These are phyloP conservation scores for Beauveria rudraprayagi DNA, from an alignment of 2,329 filamentous ascomycete species.

Conservation along the genomic window DNA sequence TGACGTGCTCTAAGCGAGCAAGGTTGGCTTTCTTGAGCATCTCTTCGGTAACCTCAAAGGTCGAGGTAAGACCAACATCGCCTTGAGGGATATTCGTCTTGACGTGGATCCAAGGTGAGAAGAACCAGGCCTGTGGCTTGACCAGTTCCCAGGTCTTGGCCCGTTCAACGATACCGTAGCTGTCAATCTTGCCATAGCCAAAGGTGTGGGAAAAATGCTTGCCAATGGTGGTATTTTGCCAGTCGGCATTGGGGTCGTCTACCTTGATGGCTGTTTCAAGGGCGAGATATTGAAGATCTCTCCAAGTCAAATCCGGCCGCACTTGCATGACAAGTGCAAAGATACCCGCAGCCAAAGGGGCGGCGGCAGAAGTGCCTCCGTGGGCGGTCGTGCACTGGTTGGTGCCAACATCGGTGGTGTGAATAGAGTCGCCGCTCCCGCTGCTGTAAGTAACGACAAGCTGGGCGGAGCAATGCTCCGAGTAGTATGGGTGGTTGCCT, in stretches of 20 bases:
- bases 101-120: slow-evolving; percentile 89
- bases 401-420: slow-evolving; percentile 88
- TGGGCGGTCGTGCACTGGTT: slow-evolving; percentile 75
- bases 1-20: slow-evolving; percentile 85
- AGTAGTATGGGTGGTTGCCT: slow-evolving; percentile 89
- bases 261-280: slow-evolving; percentile 77
- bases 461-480: slow-evolving; percentile 90
- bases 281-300: slow-evolving; percentile 88
- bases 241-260: slow-evolving; percentile 60
- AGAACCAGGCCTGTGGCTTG: slow-evolving; percentile 93
- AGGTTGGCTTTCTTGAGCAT: slow-evolving; percentile 79
- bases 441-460: slow-evolving; percentile 96
- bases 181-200: slow-evolving; percentile 93
- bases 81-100: slow-evolving; percentile 81
- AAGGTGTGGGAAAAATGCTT: slow-evolving; percentile 90
- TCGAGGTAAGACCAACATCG: slow-evolving; percentile 65
- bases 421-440: slow-evolving; percentile 79
- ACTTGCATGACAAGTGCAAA: slow-evolving; percentile 81
- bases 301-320: slow-evolving; percentile 82
- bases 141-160: slow-evolving; percentile 81
- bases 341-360: slow-evolving; percentile 84
- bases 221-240: slow-evolving; percentile 73
- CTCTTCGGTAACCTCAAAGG: slow-evolving; percentile 73
- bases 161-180: slow-evolving; percentile 72
- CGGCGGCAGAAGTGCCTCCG: slow-evolving; percentile 91